A percentile compares a stretch with the other conserved stretches of the same genome.
These are phyloP conservation scores for Cenchrus purpureus DNA, from an alignment of 176 grass and related monocot species.

Conservation along the genomic window DNA sequence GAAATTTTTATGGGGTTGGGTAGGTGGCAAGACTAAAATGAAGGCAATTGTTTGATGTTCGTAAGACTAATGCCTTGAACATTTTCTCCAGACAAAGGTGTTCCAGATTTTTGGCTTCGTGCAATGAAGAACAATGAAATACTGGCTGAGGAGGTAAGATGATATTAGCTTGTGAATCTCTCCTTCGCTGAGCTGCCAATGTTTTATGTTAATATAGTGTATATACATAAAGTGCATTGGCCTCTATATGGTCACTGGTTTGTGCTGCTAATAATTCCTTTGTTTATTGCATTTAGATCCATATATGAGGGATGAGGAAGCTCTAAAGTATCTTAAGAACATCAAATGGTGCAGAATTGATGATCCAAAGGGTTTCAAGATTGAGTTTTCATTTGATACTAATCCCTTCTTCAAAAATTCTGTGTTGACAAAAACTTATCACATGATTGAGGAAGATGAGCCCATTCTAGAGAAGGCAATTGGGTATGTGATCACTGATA, in stretches of 20 bases:
- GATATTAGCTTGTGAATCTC: not conserved
- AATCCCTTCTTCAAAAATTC: slow-evolving; percentile 93
- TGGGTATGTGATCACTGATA: slow-evolving; percentile 47
- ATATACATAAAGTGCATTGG: not conserved
- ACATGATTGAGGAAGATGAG: slow-evolving; percentile 94
- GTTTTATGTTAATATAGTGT: not conserved
- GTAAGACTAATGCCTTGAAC: not conserved
- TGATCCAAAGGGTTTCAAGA: slow-evolving; percentile 89
- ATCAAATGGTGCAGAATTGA: slow-evolving; percentile 81
- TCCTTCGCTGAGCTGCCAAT: not conserved
- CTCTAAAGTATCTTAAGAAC: slow-evolving; percentile 89
- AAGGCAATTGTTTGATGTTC: slow-evolving; percentile 5
- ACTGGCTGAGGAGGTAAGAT: slow-evolving; percentile 73
- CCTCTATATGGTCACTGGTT: not conserved
- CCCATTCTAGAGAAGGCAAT: slow-evolving; percentile 94
- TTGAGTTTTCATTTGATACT: slow-evolving; percentile 81
- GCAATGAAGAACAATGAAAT: slow-evolving; percentile 95
- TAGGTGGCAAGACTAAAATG: not conserved
- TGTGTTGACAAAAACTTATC: slow-evolving; percentile 88
- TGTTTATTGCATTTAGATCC: slow-evolving; percentile 55
- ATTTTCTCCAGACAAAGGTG: slow-evolving; percentile 61
- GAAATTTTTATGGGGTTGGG: not conserved
- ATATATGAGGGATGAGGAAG: slow-evolving; percentile 81
- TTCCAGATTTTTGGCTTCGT: slow-evolving; percentile 94
- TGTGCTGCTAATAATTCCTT: not conserved